Percentiles rank a stretch among this genome's conserved stretches.
Evolutionary conservation across 169 alveolate species (phyloP).

Genomic region (Eimeria tenella): DNA sequence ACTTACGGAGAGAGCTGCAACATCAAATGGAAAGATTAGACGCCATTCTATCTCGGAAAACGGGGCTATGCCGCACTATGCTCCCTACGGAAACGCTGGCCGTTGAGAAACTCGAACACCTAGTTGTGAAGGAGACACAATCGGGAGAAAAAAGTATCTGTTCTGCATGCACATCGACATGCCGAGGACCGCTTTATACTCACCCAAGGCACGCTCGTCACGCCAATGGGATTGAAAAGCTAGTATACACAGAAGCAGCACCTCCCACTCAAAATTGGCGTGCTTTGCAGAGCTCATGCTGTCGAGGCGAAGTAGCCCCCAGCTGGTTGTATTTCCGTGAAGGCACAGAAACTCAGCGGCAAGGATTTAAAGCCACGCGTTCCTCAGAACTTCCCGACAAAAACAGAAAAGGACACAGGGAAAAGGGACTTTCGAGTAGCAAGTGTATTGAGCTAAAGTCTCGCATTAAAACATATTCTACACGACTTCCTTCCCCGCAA

Average conservation of each 20-base stretch:
- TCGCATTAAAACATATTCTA: no score
- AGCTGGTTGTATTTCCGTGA: conserved; percentile 8
- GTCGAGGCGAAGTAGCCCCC: neutral
- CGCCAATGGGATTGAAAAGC: neutral
- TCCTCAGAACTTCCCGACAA: no score
- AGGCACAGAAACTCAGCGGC: neutral
- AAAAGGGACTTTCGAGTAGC: no score
- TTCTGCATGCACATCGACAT: neutral
- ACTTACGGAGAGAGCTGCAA: conserved; percentile 36
- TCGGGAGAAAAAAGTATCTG: neutral
- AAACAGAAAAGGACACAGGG: no score
- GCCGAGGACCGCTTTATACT: neutral
- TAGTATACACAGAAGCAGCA: no score
- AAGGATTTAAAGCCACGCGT: neutral
- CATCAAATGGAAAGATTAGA: conserved; percentile 35
- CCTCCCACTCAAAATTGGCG: no score
- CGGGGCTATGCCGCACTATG: conserved; percentile 39
- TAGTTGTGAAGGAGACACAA: neutral
- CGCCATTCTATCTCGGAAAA: conserved; percentile 27
- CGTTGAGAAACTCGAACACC: neutral
- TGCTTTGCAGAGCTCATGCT: neutral
- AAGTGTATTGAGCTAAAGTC: no score
- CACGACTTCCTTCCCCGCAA: neutral
- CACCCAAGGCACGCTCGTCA: neutral
- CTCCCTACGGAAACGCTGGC: conserved; percentile 16